phyloP scores from a whole-genome alignment of 768 basidiomycete genomes.

The Podaxis pistillaris region DNA sequence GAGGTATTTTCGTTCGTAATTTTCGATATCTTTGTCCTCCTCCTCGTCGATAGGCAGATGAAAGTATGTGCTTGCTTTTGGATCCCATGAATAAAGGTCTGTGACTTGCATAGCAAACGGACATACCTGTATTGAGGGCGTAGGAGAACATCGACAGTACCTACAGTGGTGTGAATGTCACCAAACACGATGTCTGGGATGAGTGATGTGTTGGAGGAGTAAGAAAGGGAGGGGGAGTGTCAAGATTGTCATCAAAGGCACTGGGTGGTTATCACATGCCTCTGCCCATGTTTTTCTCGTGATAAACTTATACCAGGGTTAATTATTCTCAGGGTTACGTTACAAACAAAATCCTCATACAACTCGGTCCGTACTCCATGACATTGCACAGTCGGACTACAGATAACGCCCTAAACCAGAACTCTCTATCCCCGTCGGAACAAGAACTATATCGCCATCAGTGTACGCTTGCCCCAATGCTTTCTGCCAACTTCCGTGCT shows the following conservation, averaged over 20 bases:
- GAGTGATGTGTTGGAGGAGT: neutral
- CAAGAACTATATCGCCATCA: neutral
- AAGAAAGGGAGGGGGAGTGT: neutral
- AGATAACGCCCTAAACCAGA: neutral
- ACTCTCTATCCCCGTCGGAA: neutral
- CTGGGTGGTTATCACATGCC: slow-evolving; percentile 8
- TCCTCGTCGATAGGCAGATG: slow-evolving; percentile 62
- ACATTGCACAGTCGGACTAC: too few relatives aligned
- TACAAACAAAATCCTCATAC: neutral
- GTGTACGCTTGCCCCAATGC: slow-evolving; percentile 28
- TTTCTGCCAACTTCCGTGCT: slow-evolving; percentile 51
- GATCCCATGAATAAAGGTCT: neutral
- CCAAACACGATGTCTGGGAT: neutral
- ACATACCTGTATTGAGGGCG: slow-evolving; percentile 40
- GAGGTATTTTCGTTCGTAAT: slow-evolving; percentile 44
- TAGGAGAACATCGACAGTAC: slow-evolving; percentile 41
- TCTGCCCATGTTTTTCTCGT: slow-evolving; percentile 2
- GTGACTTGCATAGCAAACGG: neutral
- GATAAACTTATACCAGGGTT: neutral
- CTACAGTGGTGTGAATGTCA: neutral
- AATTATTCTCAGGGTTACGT: neutral
- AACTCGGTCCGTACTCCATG: too few relatives aligned
- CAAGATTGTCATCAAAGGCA: slow-evolving; percentile 1
- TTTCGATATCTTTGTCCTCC: slow-evolving; percentile 45
- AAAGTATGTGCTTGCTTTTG: slow-evolving; percentile 61